Evolutionary conservation across 805 yeast species (phyloP).

Genomic region (Yamadazyma akitaensis): DNA sequence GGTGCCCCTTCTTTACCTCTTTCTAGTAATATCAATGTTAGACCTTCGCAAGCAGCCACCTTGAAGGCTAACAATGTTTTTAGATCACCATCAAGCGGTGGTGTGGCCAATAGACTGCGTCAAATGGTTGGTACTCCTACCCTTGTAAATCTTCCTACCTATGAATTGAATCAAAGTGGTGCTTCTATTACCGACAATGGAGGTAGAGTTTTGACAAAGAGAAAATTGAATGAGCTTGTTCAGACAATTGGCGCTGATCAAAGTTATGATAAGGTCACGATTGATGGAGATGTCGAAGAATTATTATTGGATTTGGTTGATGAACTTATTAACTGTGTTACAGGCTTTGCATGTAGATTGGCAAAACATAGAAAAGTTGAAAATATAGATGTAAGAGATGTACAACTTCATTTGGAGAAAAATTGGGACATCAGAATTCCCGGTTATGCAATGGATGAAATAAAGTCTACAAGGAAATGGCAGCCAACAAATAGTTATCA

Average conservation of each 20-base stretch:
- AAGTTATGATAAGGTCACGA: constrained; percentile 85
- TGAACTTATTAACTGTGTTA: constrained; percentile 87
- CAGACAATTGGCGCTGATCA: constrained; percentile 78
- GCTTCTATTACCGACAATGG: constrained; percentile 50
- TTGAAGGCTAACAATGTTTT: constrained; percentile 50
- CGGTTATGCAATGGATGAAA: constrained; percentile 89
- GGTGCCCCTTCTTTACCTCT: constrained; percentile 68
- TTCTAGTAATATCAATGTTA: constrained; percentile 63
- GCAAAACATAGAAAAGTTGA: constrained; percentile 94
- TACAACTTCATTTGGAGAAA: constrained; percentile 80
- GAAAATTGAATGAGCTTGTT: constrained; percentile 86
- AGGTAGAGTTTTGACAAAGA: constrained; percentile 79
- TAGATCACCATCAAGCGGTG: constrained; percentile 83
- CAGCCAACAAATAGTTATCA: constrained; percentile 60
- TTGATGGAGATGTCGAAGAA: constrained; percentile 96
- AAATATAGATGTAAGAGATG: constrained; percentile 79
- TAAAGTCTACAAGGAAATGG: constrained; percentile 72
- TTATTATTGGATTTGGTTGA: constrained; percentile 88
- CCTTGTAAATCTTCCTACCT: constrained; percentile 68
- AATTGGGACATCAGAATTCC: constrained; percentile 90
- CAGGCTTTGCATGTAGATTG: constrained; percentile 88
- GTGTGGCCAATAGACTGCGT: constrained; percentile 71
- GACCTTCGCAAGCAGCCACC: constrained; percentile 61
- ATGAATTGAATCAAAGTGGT: constrained; percentile 51
- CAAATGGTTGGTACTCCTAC: constrained; percentile 70